Conservation (phyloP, 306 rosid genomes). For the Adenanthera pavonina region DNA sequence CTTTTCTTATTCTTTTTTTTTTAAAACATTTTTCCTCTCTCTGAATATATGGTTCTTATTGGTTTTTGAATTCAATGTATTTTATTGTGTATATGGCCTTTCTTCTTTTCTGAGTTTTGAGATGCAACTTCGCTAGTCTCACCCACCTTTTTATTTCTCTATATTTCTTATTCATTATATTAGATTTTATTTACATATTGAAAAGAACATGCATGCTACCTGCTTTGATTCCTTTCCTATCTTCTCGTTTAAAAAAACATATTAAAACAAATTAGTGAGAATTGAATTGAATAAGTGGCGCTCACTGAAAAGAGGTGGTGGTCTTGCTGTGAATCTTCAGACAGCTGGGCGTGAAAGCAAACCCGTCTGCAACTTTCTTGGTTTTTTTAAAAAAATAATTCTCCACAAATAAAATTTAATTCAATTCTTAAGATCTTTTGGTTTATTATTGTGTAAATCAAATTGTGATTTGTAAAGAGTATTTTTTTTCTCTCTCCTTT, state of each 20-base stretch:
- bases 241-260: not conserved
- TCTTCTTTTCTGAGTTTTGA: conserved; percentile 37
- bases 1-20: conserved; percentile 14
- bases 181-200: conserved; percentile 10
- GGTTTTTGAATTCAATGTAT: conserved; percentile 57
- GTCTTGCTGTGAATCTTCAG: not conserved
- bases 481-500: no score
- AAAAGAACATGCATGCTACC: conserved; percentile 47
- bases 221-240: conserved; percentile 40
- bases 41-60: conserved; percentile 29
- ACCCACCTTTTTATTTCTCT: not conserved
- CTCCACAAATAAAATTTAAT: not conserved
- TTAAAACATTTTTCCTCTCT: not conserved
- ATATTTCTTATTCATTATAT: conserved; percentile 9
- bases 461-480: no score
- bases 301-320: not conserved
- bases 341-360: not conserved
- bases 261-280: not conserved
- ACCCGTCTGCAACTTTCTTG: not conserved
- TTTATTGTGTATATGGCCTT: conserved; percentile 61
- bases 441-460: no score
- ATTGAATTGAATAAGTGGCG: not conserved
- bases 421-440: not conserved
- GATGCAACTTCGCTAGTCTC: conserved; percentile 38
- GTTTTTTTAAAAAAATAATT: not conserved